Conservation (phyloP, 1,139 yeast genomes). For the Lizanozyma gosingica region DNA sequence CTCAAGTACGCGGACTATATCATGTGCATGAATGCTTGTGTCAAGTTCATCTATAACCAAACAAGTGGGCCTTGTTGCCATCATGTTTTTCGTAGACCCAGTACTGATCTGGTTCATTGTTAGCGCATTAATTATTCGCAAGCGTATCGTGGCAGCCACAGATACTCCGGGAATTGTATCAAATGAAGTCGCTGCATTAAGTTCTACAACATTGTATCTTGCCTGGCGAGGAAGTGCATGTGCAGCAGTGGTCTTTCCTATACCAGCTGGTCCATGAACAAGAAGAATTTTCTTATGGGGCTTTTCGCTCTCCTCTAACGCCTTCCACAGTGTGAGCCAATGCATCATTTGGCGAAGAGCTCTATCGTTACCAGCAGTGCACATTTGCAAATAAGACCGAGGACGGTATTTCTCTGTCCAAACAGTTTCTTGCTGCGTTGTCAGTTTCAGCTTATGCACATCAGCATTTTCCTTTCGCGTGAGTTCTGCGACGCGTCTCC, state of each 20-base stretch:
- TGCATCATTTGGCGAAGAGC: not conserved
- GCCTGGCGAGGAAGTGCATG: constrained; percentile 77
- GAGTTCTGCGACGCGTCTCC: not conserved
- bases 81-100: constrained; percentile 59
- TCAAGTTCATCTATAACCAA: constrained; percentile 86
- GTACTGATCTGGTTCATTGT: constrained; percentile 58
- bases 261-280: constrained; percentile 89
- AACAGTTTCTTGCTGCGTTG: not conserved
- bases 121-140: constrained; percentile 48
- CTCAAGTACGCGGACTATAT: constrained; percentile 55
- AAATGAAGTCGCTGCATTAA: constrained; percentile 78
- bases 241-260: constrained; percentile 90
- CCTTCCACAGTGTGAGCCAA: not conserved
- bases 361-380: not conserved
- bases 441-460: too few relatives aligned
- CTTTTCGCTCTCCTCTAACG: constrained; percentile 8
- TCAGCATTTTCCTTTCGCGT: not conserved
- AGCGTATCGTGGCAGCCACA: not conserved
- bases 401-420: not conserved
- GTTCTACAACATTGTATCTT: constrained; percentile 74
- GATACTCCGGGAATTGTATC: constrained; percentile 23
- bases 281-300: constrained; percentile 50
- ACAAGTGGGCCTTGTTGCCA: constrained; percentile 67
- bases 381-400: not conserved
- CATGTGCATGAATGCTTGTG: constrained; percentile 78